Evolutionary conservation across 23 red algal genomes (phyloP), one percentile per base, ranked within the genome.

Genomic region (Gracilariopsis chorda): DNA sequence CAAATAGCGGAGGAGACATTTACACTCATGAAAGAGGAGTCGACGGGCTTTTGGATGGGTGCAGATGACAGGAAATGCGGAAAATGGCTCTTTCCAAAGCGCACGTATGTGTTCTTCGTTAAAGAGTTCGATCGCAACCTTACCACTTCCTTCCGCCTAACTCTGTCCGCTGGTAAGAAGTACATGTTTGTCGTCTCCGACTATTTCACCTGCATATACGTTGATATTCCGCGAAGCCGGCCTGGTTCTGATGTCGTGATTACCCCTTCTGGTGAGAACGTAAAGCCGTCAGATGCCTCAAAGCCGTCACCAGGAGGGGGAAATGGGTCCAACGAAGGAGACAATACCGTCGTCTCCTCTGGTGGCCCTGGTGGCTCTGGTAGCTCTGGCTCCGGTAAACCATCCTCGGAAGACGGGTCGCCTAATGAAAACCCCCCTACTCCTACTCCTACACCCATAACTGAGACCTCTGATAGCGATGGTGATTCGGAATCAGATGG

Each of bases 11-110:
- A 86, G 57, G 57, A 86, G 61, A 86, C 82, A 27, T 86, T 86
- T 53, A 53, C n/a, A 48, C 59, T 86, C 3, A 86, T 86, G 82
- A 72, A 69, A 42, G 62, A 86, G 19, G 82, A 86, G 37, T 86
- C 82, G 3, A 86, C 82, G 2, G 82, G 82, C 3, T 86, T 86
- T 24, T 86, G 82, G 82, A 86, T 86, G 82, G 82, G 82, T 68
- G 62, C 63, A 30, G 82, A 86, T 52, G 58, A 42, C 46, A 21
- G 82, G 29, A 86, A 19, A 68, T 86, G 82, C 39, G 82, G 82
- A 19, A 86, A 69, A 56, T 86, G 82, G 82, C 12, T 70, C 41
- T 86, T 86, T 48, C 82, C 82, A 4, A 51, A 63, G 17, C 82
- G 57, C 21, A 68, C 82, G 2, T 86, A 35, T 45, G 25, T 86